A percentile compares a stretch with the other conserved stretches of the same genome.
Evolutionary conservation across 345 rosid genomes (phyloP).

Genomic region (Melastoma malabathricum): DNA sequence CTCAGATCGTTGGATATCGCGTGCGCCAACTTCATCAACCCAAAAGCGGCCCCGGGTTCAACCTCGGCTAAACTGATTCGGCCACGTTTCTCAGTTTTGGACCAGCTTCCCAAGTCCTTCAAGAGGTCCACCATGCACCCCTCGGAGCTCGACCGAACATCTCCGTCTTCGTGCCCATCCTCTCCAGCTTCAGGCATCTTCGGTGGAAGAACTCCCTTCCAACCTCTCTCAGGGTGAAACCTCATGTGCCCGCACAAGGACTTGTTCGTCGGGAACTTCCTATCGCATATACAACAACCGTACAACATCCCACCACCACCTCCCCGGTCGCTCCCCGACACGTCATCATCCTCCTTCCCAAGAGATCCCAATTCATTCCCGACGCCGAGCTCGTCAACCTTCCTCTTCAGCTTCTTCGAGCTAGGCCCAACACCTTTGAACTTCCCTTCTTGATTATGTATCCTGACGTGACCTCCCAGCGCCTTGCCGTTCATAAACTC

Average conservation of each 20-base stretch:
- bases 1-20: neutral
- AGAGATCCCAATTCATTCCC: neutral
- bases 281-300: slow-evolving; percentile 7
- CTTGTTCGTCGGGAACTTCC: slow-evolving; percentile 16
- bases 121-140: slow-evolving; percentile 7
- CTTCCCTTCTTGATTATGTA: slow-evolving; percentile 7
- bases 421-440: neutral
- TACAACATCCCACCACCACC: neutral
- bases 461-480: slow-evolving; percentile 16
- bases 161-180: neutral
- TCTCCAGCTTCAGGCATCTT: neutral
- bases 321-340: too few species aligned
- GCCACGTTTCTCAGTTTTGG: slow-evolving; percentile 9
- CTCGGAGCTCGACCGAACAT: neutral
- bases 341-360: neutral
- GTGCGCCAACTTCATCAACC: slow-evolving; percentile 7
- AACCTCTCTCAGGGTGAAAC: slow-evolving; percentile 56
- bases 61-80: neutral
- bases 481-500: slow-evolving; percentile 18
- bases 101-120: slow-evolving; percentile 15
- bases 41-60: slow-evolving; percentile 10
- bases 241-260: slow-evolving; percentile 80
- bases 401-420: slow-evolving; percentile 4
- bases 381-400: neutral
- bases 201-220: slow-evolving; percentile 51